phyloP scores from a whole-genome alignment of 192 early-diverging fungal species.

The Phycomyces blakesleeanus region DNA sequence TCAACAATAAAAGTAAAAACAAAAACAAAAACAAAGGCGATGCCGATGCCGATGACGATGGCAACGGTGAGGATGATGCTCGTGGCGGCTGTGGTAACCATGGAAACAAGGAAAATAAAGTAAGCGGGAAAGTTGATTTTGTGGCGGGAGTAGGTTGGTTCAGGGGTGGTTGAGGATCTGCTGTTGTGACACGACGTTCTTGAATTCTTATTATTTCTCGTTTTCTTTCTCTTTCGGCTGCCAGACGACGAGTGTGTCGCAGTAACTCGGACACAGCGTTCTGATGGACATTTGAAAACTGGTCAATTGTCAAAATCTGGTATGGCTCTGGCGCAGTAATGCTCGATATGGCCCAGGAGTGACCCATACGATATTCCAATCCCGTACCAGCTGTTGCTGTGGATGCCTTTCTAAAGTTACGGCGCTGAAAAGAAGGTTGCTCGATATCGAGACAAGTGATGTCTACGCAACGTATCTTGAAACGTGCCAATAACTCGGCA shows the following conservation, averaged over 20 bases:
- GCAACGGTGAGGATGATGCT: not conserved
- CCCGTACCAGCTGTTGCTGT: no score
- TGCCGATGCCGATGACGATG: not conserved
- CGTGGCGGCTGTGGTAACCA: not conserved
- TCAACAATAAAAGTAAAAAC: no score
- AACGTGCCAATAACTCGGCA: constrained; percentile 4
- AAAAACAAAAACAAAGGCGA: not conserved
- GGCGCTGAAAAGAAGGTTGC: constrained; percentile 19
- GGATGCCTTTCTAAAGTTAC: not conserved
- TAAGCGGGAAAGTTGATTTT: not conserved
- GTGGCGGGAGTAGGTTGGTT: not conserved
- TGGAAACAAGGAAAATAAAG: not conserved
- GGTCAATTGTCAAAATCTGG: constrained; percentile 21
- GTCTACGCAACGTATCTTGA: constrained; percentile 17
- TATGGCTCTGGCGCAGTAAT: constrained; percentile 9
- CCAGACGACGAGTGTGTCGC: constrained; percentile 13
- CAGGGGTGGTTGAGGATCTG: not conserved
- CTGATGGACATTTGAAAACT: constrained; percentile 11
- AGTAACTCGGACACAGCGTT: constrained; percentile 13
- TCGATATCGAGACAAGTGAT: constrained; percentile 15
- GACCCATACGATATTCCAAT: not conserved
- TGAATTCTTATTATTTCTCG: constrained; percentile 8
- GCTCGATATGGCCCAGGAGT: constrained; percentile 15
- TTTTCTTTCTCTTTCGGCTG: constrained; percentile 2
- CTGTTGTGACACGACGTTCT: not conserved